Evolutionary conservation across 768 basidiomycete genomes (phyloP), one percentile per base, ranked within the genome.

Genomic region (Auriscalpium orientale): DNA sequence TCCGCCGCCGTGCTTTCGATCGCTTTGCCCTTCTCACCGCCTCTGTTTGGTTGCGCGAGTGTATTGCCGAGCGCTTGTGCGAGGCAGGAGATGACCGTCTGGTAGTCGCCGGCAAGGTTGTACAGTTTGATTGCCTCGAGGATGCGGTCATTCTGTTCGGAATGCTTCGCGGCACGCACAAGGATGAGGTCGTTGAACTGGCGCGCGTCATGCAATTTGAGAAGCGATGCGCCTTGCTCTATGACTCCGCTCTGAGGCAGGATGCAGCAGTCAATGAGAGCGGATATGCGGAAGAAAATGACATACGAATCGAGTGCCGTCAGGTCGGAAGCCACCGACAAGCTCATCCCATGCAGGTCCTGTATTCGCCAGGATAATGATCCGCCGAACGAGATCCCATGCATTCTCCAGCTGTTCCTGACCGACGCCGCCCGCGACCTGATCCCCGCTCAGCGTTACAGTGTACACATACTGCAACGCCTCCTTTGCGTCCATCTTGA

Each of bases 391-490:
- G 21, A 90, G 80, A 48, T 91, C 88, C 87, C 89, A 91, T 2
- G 90, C 84, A 36, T 71, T 79, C 66, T 90, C 85, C 40, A 91
- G 71, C 65, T 97, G 94, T 66, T 94, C 89, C 64, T 83, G 83
- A n/a, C 92, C 91, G 11, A 87, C 76, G 1, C 79, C 80, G 2
- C 76, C 28, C 15, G 18, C 74, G 2, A 79, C 75, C 38, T 89
- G 84, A 67, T 95, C 92, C 8, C 84, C 77, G 28, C 81, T 79
- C 7, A 98, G 79, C 54, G 85, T 83, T 7, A 97, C 79, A 56
- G 89, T 89, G 66, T 93, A 94, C 21, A 95, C 88, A 62, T 98
- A 98, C 70, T 99, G 94, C 51, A 99, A 72, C 0, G 95, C 95
- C 64, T 95, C 91, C 65, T 89, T 87, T 0, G 95, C 89, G 62